Conservation (phyloP, 1,284 basidiomycete genomes). For the Blastosporella zonata region DNA sequence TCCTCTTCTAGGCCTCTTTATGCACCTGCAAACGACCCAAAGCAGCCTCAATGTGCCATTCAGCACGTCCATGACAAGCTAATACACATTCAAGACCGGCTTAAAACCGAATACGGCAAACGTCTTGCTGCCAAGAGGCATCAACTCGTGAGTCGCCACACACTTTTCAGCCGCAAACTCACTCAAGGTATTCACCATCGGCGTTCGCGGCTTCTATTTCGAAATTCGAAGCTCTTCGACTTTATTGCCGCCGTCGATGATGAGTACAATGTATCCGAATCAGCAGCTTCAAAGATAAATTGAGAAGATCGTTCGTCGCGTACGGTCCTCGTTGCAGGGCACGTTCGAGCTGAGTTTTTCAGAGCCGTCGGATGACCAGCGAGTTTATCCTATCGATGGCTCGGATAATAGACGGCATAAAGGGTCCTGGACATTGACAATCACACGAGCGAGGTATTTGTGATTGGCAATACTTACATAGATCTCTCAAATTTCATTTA, state of each 20-base stretch:
- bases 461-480: too few species aligned
- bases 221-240: slow-evolving; percentile 51
- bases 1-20: slow-evolving; percentile 56
- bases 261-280: slow-evolving; percentile 12
- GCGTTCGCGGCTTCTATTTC: slow-evolving; percentile 4
- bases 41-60: slow-evolving; percentile 58
- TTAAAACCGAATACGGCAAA: slow-evolving; percentile 76
- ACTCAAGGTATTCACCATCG: background rate
- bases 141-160: slow-evolving; percentile 51
- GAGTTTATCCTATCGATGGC: slow-evolving; percentile 3
- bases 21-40: slow-evolving; percentile 49
- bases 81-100: slow-evolving; percentile 65
- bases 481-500: background rate
- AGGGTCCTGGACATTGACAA: background rate
- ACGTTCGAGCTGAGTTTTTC: background rate
- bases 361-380: background rate
- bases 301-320: background rate
- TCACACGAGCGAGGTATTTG: too few species aligned
- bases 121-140: slow-evolving; percentile 73
- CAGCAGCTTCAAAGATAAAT: background rate
- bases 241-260: slow-evolving; percentile 48
- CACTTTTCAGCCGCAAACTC: slow-evolving; percentile 1
- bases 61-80: slow-evolving; percentile 90
- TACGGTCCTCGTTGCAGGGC: slow-evolving; percentile 1
- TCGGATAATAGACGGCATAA: background rate